phyloP scores from a whole-genome alignment of 202 grass and related monocot genomes.

The Schoenoplectus tabernaemontani region DNA sequence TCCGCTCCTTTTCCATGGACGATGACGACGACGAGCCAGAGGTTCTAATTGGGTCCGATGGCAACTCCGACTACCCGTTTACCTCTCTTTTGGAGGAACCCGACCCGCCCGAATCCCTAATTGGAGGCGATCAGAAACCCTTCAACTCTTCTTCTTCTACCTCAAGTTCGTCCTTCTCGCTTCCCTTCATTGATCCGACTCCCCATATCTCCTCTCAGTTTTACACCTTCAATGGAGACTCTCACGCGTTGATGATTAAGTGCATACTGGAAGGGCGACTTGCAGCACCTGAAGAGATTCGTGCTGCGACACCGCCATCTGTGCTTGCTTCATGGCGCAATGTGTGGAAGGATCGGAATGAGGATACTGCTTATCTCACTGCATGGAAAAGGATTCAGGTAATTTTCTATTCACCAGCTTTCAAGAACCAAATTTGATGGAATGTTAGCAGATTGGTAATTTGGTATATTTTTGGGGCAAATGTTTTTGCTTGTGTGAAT shows the following conservation, averaged over 20 bases:
- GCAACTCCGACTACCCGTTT: slow-evolving; percentile 29
- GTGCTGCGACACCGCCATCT: slow-evolving; percentile 47
- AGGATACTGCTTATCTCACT: slow-evolving; percentile 98
- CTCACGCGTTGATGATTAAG: slow-evolving; percentile 74
- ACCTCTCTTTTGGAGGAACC: slow-evolving; percentile 27
- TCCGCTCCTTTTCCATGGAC: slow-evolving; percentile 47
- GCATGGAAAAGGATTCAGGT: slow-evolving; percentile 95
- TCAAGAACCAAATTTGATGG: background rate
- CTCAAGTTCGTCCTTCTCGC: slow-evolving; percentile 16
- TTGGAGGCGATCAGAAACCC: slow-evolving; percentile 28
- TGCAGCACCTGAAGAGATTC: slow-evolving; percentile 72
- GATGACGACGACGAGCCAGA: slow-evolving; percentile 70
- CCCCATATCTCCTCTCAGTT: slow-evolving; percentile 94
- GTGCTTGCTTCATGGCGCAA: slow-evolving; percentile 87
- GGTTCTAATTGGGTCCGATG: slow-evolving; percentile 36
- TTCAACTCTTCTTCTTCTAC: background rate
- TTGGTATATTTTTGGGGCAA: background rate
- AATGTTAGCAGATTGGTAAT: background rate
- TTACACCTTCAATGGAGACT: slow-evolving; percentile 80
- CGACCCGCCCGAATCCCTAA: slow-evolving; percentile 26
- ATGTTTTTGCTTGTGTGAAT: background rate
- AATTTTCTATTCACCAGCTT: background rate
- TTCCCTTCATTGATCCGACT: slow-evolving; percentile 56
- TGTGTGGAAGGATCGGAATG: slow-evolving; percentile 99
- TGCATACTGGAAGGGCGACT: slow-evolving; percentile 62